Percentiles rank a stretch among this genome's conserved stretches.
Conservation (phyloP, 805 yeast genomes). For the Metschnikowia matae region DNA sequence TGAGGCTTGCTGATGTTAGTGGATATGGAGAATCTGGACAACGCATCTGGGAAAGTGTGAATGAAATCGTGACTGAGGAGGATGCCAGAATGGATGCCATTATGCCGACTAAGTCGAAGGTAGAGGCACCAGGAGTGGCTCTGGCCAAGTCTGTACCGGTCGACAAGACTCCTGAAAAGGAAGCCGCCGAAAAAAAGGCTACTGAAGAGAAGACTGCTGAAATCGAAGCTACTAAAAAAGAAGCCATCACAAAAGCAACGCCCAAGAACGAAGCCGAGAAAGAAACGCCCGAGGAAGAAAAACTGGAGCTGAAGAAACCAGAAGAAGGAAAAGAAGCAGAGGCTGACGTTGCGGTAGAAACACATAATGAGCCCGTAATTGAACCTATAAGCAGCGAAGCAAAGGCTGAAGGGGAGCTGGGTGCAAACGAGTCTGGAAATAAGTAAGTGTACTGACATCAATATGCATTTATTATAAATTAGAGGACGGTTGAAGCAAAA, state of each 20-base stretch:
- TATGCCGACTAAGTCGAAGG: slow-evolving; percentile 25
- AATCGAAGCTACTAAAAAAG: not conserved
- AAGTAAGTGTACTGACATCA: not conserved
- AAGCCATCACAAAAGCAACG: not conserved
- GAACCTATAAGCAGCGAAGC: not conserved
- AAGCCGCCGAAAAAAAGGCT: not conserved
- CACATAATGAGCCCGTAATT: not conserved
- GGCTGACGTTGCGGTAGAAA: not conserved
- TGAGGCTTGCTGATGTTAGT: slow-evolving; percentile 52
- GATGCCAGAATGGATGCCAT: slow-evolving; percentile 44
- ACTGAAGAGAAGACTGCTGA: not conserved
- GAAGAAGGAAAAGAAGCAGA: not conserved
- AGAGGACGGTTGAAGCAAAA: slow-evolving; percentile 3
- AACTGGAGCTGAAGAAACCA: not conserved
- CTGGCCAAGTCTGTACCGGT: not conserved
- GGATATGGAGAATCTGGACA: slow-evolving; percentile 63
- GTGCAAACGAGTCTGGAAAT: not conserved
- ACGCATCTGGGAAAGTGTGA: slow-evolving; percentile 57
- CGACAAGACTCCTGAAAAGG: not conserved
- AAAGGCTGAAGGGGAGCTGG: not conserved
- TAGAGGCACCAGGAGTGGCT: not conserved
- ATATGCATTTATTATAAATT: not conserved
- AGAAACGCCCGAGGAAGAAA: not conserved
- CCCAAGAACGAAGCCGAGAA: not conserved
- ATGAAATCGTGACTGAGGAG: slow-evolving; percentile 47